Evolutionary conservation across 345 rosid genomes (phyloP).

Genomic region (Dipteronia sinensis): DNA sequence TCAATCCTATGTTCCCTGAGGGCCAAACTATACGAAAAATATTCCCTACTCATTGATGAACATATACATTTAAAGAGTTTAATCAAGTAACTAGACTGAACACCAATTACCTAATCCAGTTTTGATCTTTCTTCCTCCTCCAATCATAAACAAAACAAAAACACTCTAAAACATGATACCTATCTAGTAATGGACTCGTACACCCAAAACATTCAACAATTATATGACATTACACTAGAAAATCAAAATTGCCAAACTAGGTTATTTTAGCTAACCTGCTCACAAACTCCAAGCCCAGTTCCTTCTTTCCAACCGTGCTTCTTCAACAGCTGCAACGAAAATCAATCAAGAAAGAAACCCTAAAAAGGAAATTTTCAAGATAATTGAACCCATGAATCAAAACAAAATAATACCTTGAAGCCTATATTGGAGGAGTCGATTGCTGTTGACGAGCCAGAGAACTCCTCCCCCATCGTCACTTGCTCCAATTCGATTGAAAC

Average conservation of each 20-base stretch:
- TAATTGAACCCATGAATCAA: neutral
- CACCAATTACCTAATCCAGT: neutral
- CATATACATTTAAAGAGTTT: neutral
- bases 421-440: conserved; percentile 74
- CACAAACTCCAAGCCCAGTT: conserved; percentile 73
- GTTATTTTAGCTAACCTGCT: conserved; percentile 55
- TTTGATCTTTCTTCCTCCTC: neutral
- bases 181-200: neutral
- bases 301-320: conserved; percentile 99
- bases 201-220: neutral
- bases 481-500: neutral
- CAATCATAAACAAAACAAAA: too few species aligned
- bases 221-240: neutral
- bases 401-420: conserved; percentile 50
- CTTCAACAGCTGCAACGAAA: conserved; percentile 65
- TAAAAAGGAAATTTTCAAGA: neutral
- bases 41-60: neutral
- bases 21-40: neutral
- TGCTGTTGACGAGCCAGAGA: conserved; percentile 37
- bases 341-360: neutral
- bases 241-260: neutral
- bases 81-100: neutral
- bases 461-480: conserved; percentile 32
- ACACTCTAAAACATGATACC: too few species aligned
- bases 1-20: neutral